Evolutionary conservation across 768 basidiomycete genomes (phyloP).

Genomic region (Steccherinum ochraceum): DNA sequence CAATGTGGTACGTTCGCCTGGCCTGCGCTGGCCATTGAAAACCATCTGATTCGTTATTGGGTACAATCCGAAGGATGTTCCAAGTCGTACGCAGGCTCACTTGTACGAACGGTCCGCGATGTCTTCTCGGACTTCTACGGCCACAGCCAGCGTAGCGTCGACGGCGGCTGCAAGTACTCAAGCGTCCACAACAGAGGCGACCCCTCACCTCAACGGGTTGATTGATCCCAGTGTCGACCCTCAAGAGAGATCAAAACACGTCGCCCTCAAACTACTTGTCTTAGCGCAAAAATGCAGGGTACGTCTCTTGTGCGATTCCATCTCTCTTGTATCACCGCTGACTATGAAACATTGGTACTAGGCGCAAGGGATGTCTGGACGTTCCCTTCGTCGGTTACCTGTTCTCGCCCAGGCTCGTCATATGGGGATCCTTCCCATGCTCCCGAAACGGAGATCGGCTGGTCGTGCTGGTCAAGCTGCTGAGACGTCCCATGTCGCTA

Average conservation of each 20-base stretch:
- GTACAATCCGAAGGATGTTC: slow-evolving; percentile 43
- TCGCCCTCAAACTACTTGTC: slow-evolving; percentile 51
- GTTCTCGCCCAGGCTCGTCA: slow-evolving; percentile 87
- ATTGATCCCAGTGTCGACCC: slow-evolving; percentile 19
- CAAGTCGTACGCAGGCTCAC: slow-evolving; percentile 54
- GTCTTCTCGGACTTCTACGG: slow-evolving; percentile 14
- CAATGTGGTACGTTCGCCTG: slow-evolving; percentile 41
- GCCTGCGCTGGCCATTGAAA: neutral
- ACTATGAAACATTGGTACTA: slow-evolving; percentile 19
- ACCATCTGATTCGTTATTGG: neutral
- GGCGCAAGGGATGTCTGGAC: slow-evolving; percentile 84
- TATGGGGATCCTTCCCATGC: slow-evolving; percentile 45
- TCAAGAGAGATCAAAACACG: slow-evolving; percentile 43
- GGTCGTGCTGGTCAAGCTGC: neutral
- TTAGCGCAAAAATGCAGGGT: slow-evolving; percentile 82
- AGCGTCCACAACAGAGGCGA: neutral
- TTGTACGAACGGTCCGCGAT: slow-evolving; percentile 49
- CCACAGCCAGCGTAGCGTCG: slow-evolving; percentile 19
- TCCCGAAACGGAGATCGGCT: neutral
- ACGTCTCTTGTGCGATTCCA: slow-evolving; percentile 24
- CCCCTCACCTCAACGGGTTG: neutral
- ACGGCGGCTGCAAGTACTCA: slow-evolving; percentile 21
- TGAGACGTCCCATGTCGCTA: slow-evolving; percentile 7
- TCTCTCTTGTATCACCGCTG: neutral
- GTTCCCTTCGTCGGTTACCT: slow-evolving; percentile 87